Base-by-base conservation (phyloP, 2,329 filamentous ascomycete species). In the Diaporthe ampelina region DNA sequence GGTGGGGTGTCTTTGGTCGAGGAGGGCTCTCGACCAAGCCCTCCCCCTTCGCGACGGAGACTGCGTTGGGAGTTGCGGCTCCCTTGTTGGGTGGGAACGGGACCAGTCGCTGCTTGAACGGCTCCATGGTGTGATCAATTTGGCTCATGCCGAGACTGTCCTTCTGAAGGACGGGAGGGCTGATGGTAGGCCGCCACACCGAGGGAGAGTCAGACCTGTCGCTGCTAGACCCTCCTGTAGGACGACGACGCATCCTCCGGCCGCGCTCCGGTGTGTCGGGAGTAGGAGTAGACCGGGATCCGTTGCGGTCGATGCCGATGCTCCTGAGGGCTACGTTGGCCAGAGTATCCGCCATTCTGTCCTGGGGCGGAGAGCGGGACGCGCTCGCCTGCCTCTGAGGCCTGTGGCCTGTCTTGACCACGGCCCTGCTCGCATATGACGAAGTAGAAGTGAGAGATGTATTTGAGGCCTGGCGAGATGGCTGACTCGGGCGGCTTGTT, bases 121-220 rank as follows among this genome's bases (percentile, higher is more conserved):
- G 61, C 72, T 75, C 72, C 29, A 72, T 45, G 9, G 43, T 59
- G 26, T 24, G 24, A 1, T 45, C 65, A 35, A 52, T 24, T 7
- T 61, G 43, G 15, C 67, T 72, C 45, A 74, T 67, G 4, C 74
- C 74, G 32, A 75, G 74, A 11, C 74, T 75, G 54, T 74, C 74
- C 54, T 72, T 70, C 61, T 75, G 74, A 19, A 75, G 68, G n/a
- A 74, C 72, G 15, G 74, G 74, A 15, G 72, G 74, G 54, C 74
- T 74, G 61, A 75, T 75, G 54, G 74, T 75, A 13, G 74, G 74
- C 43, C 74, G 45, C 74, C 74, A 75, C 8, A 75, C 68, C 13
- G 72, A 74, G 4, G 74, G 74, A 19, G 74, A 75, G 61, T 75
- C 74, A n/a, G 74, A 75, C 19, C 74, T 37, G 52, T 75, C 74